Conservation (phyloP, 2,329 filamentous ascomycete species). For the Celoporthe dispersa region DNA sequence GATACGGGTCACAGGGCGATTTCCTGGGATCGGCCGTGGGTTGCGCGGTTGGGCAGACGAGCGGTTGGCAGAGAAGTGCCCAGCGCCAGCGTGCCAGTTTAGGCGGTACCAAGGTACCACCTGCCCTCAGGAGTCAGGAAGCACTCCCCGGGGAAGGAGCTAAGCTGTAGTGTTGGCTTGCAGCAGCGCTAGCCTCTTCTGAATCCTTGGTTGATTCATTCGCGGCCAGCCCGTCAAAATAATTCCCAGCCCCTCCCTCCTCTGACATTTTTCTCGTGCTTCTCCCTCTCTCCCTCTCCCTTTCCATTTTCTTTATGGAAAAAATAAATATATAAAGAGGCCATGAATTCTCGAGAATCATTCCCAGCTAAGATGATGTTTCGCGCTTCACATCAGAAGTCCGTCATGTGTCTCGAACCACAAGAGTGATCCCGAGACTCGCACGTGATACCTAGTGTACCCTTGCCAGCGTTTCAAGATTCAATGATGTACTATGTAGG, state of each 20-base stretch:
- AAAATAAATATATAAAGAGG: not conserved
- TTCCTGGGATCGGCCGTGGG: slow-evolving; percentile 1
- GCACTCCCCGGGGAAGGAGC: not conserved
- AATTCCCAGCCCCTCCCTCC: not conserved
- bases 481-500: too few relatives aligned
- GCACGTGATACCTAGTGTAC: not conserved
- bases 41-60: not conserved
- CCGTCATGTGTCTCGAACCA: not conserved
- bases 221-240: not conserved
- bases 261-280: not conserved
- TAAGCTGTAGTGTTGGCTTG: not conserved
- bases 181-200: not conserved
- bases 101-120: not conserved
- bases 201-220: not conserved
- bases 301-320: too few relatives aligned
- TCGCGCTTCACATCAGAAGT: not conserved
- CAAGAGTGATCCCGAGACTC: not conserved
- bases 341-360: not conserved
- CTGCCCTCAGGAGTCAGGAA: not conserved
- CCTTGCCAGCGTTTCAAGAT: not conserved
- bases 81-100: not conserved
- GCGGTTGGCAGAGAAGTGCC: not conserved
- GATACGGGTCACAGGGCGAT: not conserved
- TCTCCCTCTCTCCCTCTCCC: not conserved
- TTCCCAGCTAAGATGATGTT: not conserved